Base-by-base conservation (phyloP, 2,329 filamentous ascomycete species). In the Raffaelea deltoideospora region DNA sequence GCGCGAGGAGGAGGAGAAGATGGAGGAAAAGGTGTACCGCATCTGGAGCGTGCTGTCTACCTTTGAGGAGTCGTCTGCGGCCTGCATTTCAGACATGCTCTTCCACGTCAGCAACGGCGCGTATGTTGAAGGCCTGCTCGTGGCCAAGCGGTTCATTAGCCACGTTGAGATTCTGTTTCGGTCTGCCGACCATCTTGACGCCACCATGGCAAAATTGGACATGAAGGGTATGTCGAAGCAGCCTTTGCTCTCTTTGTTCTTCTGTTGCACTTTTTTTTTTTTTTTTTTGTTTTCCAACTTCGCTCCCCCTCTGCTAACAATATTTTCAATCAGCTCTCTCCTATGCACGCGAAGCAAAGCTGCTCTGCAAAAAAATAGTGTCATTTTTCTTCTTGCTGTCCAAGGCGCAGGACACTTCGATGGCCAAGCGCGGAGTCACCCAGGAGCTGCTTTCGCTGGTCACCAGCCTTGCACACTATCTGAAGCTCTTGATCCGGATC, bases 291-390 rank as follows among this genome's bases (percentile, higher is more conserved):
- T 18, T n/a, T 7, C 20, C 19, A 14, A 21, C 26, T 15, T 31
- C 19, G 31, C n/a, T 11, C 15, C n/a, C n/a, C n/a, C n/a, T 13
- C 14, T 24, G n/a, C 22, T 31, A 10, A 18, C 32, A 13, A 18
- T 10, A 8, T 11, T 31, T 34, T 46, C 39, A 51, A 47, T 23
- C 53, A 82, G 86, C 82, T 43, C 69, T 98, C 42, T 84, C 86
- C 10, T 98, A 96, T 53, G 81, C 82, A 15, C 77, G 90, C 50
- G 90, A 98, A 62, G 83, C 90, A n/a, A 98, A 98, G 59, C 68
- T 98, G 35, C 72, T 98, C n/a, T 98, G 90, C 66, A 98, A 98
- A 60, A 98, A 98, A 59, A 93, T 98, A 37, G 90, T 98, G 6
- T 84, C 88, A 20, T 98, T 98, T 64, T 98, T 98, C 56, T 86